Conservation (phyloP, 1,284 basidiomycete genomes). For the Ganoderma leucocontextum region DNA sequence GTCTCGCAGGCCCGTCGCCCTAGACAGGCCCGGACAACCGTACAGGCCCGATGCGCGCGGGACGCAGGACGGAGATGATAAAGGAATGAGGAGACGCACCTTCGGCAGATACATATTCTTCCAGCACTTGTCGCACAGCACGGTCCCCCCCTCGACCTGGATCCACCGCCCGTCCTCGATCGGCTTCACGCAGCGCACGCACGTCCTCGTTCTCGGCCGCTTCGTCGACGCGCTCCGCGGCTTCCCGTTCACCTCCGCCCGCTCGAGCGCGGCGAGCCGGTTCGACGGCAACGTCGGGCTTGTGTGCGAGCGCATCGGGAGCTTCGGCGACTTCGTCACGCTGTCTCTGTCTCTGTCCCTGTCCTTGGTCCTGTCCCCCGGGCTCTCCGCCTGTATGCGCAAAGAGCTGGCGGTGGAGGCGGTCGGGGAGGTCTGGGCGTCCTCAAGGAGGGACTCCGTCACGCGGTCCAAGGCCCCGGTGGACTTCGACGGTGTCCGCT, state of each 20-base stretch:
- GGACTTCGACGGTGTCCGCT: conserved; percentile 43
- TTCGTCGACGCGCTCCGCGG: conserved; percentile 13
- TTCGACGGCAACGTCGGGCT: conserved; percentile 51
- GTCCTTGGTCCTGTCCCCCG: conserved; percentile 43
- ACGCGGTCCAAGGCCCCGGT: conserved; percentile 51
- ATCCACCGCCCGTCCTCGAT: conserved; percentile 87
- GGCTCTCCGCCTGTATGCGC: conserved; percentile 40
- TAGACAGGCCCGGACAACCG: background rate
- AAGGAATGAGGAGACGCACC: conserved; percentile 50
- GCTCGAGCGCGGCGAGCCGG: conserved; percentile 37
- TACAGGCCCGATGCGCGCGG: background rate
- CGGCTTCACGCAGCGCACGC: conserved; percentile 70
- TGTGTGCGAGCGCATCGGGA: conserved; percentile 64
- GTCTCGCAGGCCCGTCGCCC: background rate
- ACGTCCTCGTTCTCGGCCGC: conserved; percentile 53
- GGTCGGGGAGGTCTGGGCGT: conserved; percentile 45
- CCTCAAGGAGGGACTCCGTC: conserved; percentile 60
- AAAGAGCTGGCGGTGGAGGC: conserved; percentile 33
- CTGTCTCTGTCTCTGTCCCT: conserved; percentile 44
- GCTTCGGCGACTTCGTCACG: conserved; percentile 54
- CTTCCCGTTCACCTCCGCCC: conserved; percentile 28
- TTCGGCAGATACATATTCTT: conserved; percentile 94
- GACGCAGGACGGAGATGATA: background rate
- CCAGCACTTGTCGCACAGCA: conserved; percentile 89
- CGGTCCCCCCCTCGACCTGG: conserved; percentile 76